Evolutionary conservation across 2,329 filamentous ascomycete genomes (phyloP), one percentile per base, ranked within the genome.

Genomic region (Lecanoromycetidae sp.): DNA sequence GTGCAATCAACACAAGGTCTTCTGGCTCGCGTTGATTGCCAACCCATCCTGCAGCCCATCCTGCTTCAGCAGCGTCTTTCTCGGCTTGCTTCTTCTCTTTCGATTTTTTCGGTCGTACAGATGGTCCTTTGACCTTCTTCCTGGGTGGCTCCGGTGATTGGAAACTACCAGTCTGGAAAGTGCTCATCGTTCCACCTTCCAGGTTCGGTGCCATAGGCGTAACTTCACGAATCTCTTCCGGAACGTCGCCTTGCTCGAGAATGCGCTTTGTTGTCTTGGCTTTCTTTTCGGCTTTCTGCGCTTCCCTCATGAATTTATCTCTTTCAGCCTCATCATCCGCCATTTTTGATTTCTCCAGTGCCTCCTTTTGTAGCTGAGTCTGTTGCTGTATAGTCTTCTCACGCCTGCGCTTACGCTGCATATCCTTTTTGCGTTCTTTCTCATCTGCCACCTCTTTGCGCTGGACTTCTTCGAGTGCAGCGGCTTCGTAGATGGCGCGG

Each of bases 401-500:
- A 15, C 91, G 83, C 35, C 91, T 82, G 51, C 91, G 79, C 70
- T 96, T 98, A 54, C 91, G 84, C 63, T 98, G 91, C 87, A 98
- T 96, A 61, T 98, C 91, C 70, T 98, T 98, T 71, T 98, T 98
- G 55, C 91, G 86, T 66, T 98, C 91, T 68, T 98, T 98, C 65
- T 98, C 91, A 52, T 90, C 87, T 51, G 84, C 83, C 6, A 95
- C 74, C 63, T 95, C 90, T 55, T 87, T 86, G 52, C 87, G 83
- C 55, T 91, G 84, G 2, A 96, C 90, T 57, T 94, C 83, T 44
- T 84, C 77, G 50, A 90, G 76, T 1, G 91, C 90, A 33, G 84
- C 80, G 15, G 84, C 77, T 60, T 87, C 88, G 61, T 91, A 80
- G 37, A 80, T 70, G 12, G 83, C 74, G 50, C 85, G 78, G 62